Conservation (phyloP, 768 basidiomycete genomes). For the Amanita pallidorosea region DNA sequence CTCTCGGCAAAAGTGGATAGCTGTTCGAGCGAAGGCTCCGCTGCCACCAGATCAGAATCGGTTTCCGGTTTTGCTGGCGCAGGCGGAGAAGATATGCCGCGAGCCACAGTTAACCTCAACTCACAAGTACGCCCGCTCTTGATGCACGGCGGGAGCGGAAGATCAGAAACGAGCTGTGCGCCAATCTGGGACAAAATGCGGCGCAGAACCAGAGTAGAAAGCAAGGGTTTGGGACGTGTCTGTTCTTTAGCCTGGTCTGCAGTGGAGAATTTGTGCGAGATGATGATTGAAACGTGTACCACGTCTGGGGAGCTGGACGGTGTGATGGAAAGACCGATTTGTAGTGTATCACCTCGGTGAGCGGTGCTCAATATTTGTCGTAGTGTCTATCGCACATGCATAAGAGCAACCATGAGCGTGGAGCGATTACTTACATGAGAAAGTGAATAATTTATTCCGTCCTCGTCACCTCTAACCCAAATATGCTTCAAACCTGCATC, state of each 20-base stretch:
- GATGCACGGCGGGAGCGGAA: slow-evolving; percentile 31
- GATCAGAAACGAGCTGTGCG: slow-evolving; percentile 34
- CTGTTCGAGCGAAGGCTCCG: slow-evolving; percentile 75
- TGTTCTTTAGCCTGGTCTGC: slow-evolving; percentile 20
- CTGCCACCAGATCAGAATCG: slow-evolving; percentile 37
- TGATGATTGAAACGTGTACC: slow-evolving; percentile 32
- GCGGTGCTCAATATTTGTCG: slow-evolving; percentile 72
- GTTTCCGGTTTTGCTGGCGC: slow-evolving; percentile 15
- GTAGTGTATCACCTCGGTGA: slow-evolving; percentile 70
- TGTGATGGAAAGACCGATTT: slow-evolving; percentile 55
- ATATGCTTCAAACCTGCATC: slow-evolving; percentile 85
- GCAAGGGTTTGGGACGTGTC: slow-evolving; percentile 29
- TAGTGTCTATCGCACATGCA: slow-evolving; percentile 43
- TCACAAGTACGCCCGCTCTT: slow-evolving; percentile 50
- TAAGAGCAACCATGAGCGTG: not conserved
- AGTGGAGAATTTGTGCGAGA: slow-evolving; percentile 35
- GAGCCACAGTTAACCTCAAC: slow-evolving; percentile 52
- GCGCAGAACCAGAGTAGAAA: slow-evolving; percentile 42
- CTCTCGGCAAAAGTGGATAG: slow-evolving; percentile 71
- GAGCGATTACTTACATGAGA: slow-evolving; percentile 58
- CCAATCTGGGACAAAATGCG: slow-evolving; percentile 51
- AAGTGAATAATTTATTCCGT: slow-evolving; percentile 69
- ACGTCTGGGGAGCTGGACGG: slow-evolving; percentile 17
- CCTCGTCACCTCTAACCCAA: slow-evolving; percentile 77
- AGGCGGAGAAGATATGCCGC: slow-evolving; percentile 37